Percentiles rank a stretch among this genome's conserved stretches.
Evolutionary conservation across 176 grass and related monocot genomes (phyloP).

Genomic region (Oryza coarctata): DNA sequence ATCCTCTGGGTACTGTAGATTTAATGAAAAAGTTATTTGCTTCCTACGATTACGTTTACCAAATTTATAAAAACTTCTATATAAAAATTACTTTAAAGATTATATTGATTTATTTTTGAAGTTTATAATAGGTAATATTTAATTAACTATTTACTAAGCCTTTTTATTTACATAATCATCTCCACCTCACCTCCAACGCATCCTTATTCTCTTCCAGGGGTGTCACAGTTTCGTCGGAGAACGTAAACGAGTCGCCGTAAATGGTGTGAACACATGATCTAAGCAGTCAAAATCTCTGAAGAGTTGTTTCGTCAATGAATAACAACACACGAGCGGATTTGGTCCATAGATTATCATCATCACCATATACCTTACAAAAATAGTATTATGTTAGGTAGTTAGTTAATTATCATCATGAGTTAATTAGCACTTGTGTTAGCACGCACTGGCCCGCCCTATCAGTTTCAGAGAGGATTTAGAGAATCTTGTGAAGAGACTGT

Average conservation of each 20-base stretch:
- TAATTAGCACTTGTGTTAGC: neutral
- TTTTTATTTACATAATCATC: too few species aligned
- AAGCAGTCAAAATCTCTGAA: constrained; percentile 38
- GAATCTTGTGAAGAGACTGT: constrained; percentile 13
- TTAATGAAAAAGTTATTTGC: too few species aligned
- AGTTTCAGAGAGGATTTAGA: constrained; percentile 22
- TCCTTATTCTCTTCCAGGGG: too few species aligned
- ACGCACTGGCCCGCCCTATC: neutral
- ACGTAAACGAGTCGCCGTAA: constrained; percentile 12
- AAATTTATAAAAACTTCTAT: too few species aligned
- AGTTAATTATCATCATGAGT: neutral
- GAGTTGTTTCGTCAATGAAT: constrained; percentile 19
- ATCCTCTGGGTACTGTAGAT: too few species aligned
- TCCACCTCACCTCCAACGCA: too few species aligned
- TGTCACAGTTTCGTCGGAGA: constrained; percentile 29
- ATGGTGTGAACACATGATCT: constrained; percentile 44
- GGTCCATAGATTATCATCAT: neutral
- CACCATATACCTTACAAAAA: neutral
- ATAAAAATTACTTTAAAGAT: too few species aligned
- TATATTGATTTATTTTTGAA: too few species aligned
- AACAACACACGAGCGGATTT: constrained; percentile 9
- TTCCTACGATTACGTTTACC: too few species aligned
- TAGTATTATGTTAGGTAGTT: neutral
- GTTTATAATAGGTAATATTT: too few species aligned
- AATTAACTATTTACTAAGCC: too few species aligned